Conservation (phyloP, 1,139 yeast species). For the Yamadazyma buinensis region DNA sequence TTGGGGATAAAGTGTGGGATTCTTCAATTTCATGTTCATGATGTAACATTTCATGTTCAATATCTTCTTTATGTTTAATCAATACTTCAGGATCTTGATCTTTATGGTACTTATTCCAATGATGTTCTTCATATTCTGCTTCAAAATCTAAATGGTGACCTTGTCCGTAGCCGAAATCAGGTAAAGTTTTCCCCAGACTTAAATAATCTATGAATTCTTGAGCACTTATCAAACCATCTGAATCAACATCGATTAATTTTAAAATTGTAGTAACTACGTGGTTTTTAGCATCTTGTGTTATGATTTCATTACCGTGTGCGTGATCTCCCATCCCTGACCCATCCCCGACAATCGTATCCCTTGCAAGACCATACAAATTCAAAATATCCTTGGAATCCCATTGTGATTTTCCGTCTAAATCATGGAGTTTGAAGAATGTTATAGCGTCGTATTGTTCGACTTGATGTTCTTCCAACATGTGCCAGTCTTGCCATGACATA, state of each 20-base stretch:
- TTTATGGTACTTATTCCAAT: constrained; percentile 85
- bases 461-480: constrained; percentile 86
- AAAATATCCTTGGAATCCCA: constrained; percentile 67
- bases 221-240: constrained; percentile 60
- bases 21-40: constrained; percentile 82
- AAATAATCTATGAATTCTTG: constrained; percentile 74
- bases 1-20: constrained; percentile 51
- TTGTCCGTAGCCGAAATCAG: constrained; percentile 93
- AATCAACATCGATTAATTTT: constrained; percentile 57
- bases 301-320: constrained; percentile 49
- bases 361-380: constrained; percentile 72
- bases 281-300: constrained; percentile 56
- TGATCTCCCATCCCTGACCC: constrained; percentile 90
- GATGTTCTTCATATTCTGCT: constrained; percentile 89
- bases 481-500: constrained; percentile 74
- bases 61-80: constrained; percentile 80
- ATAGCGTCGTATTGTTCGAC: constrained; percentile 69
- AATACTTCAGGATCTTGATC: constrained; percentile 79
- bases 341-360: constrained; percentile 74
- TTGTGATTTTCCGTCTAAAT: constrained; percentile 49
- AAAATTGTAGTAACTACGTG: constrained; percentile 56
- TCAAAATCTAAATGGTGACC: constrained; percentile 97
- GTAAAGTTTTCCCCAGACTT: constrained; percentile 65
- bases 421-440: constrained; percentile 81
- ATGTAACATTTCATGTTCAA: constrained; percentile 83